Evolutionary conservation across 192 early-diverging fungal species (phyloP).

Genomic region (Irineochytrium annulatum): DNA sequence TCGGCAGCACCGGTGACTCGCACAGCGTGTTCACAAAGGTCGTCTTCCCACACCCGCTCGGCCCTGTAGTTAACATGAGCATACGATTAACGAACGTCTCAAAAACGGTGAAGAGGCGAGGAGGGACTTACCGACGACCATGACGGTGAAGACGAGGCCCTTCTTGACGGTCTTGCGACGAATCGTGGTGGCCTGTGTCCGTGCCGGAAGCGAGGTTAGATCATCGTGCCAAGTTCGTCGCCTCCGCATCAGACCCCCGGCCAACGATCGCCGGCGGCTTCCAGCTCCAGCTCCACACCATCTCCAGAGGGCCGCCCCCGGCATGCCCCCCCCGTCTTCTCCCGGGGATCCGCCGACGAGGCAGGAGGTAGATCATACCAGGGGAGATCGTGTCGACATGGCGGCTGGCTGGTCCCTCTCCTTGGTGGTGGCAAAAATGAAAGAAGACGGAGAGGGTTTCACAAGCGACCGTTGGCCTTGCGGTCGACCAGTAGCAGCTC

Average conservation of each 20-base stretch:
- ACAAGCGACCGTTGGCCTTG: too few species aligned
- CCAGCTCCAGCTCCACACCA: too few species aligned
- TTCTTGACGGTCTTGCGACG: constrained; percentile 94
- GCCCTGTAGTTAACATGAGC: constrained; percentile 21
- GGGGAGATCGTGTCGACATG: not conserved
- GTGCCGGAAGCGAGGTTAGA: not conserved
- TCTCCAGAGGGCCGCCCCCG: too few species aligned
- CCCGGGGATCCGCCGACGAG: too few species aligned
- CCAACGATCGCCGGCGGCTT: too few species aligned
- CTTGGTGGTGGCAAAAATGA: not conserved
- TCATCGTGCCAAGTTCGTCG: not conserved
- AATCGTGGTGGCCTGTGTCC: constrained; percentile 8
- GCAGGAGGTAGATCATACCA: too few species aligned
- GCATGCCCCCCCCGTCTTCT: not conserved
- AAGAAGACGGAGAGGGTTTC: not conserved
- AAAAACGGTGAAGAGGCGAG: not conserved
- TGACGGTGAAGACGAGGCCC: constrained; percentile 76
- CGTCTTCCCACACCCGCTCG: constrained; percentile 55
- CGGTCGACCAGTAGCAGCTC: too few species aligned
- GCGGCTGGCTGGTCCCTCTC: too few species aligned
- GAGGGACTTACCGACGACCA: constrained; percentile 51
- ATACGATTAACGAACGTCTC: not conserved
- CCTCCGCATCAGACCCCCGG: too few species aligned
- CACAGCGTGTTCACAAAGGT: constrained; percentile 66
- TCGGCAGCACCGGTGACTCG: constrained; percentile 72